Conservation (phyloP, 208 protist species). For the Angomonas deanei region DNA sequence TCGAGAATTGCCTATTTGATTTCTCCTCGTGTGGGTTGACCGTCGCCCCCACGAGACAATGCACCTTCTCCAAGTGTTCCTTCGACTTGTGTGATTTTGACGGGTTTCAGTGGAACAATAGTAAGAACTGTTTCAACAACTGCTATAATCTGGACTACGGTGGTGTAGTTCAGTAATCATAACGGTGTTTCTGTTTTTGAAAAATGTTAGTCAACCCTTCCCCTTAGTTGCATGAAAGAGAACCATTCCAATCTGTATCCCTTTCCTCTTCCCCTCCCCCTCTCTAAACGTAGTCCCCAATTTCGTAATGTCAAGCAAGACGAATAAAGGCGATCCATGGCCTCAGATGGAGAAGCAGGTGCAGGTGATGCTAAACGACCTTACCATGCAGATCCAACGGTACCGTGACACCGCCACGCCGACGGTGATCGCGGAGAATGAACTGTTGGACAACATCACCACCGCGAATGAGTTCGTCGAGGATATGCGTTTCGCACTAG, state of each 20-base stretch:
- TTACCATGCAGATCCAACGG: conserved; percentile 50
- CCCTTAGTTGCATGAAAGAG: not conserved
- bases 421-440: conserved; percentile 65
- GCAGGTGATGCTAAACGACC: conserved; percentile 53
- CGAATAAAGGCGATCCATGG: conserved; percentile 60
- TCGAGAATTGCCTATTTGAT: conserved; percentile 51
- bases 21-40: conserved; percentile 41
- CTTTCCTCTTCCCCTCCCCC: not conserved
- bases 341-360: conserved; percentile 79
- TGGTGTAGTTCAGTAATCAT: no score
- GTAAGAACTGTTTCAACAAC: not conserved
- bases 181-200: no score
- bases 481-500: conserved; percentile 75
- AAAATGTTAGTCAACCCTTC: no score
- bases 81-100: conserved; percentile 69
- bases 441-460: conserved; percentile 61
- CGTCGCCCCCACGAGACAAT: not conserved
- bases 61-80: conserved; percentile 24
- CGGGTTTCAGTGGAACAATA: not conserved
- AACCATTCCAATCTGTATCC: not conserved
- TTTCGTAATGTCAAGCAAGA: not conserved
- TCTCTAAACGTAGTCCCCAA: not conserved
- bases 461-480: conserved; percentile 55
- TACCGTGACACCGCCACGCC: conserved; percentile 36
- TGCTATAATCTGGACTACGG: not conserved